Evolutionary conservation across 345 rosid species (phyloP), one percentile per base, ranked within the genome.

Genomic region (Hypericum perforatum): DNA sequence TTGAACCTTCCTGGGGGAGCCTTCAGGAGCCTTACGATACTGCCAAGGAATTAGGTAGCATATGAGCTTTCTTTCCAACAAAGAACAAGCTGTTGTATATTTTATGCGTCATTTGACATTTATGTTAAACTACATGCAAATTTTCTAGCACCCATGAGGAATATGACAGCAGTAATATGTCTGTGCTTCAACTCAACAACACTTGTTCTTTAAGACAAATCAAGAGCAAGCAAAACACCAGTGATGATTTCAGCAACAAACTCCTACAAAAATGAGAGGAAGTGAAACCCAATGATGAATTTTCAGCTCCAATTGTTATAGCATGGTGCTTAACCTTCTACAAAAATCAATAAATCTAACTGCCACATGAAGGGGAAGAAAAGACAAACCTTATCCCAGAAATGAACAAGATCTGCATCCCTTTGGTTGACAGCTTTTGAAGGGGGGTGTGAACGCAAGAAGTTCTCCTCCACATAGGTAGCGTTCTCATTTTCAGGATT

Each of bases 1-100:
- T 70, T 84, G 74, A 32, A 57, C 43, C 78, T 89, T 89, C 64
- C 87, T 79, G 0, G 61, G 8, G 39, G 95, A 84, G 54, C 94
- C 95, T 63, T 94, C 95, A 4, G 95, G 94, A 51, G 99, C 95
- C 63, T 84, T 92, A 41, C 78, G 84, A 74, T 82, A 89, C 99
- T 89, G 68, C 60, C 77, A 8, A 53, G 40, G 59, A 11, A 5
- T 56, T 40, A n/a, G 16, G 9, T 9, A 29, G 49, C 47, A 60
- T 38, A 8, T 7, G 6, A 15, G 45, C 56, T 3, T 45, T 43
- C 13, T 51, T 3, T 12, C 32, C 9, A n/a, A 6, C 45, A 38
- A 5, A 43, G 6, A 39, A 16, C 10, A 53, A 37, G 29, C 48
- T 45, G 8, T 11, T 55, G 15, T 0, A 9, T 7, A 39, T 6